Conservation (phyloP, 192 early-diverging fungal genomes). For the Rhizoclosmatium globosum region DNA sequence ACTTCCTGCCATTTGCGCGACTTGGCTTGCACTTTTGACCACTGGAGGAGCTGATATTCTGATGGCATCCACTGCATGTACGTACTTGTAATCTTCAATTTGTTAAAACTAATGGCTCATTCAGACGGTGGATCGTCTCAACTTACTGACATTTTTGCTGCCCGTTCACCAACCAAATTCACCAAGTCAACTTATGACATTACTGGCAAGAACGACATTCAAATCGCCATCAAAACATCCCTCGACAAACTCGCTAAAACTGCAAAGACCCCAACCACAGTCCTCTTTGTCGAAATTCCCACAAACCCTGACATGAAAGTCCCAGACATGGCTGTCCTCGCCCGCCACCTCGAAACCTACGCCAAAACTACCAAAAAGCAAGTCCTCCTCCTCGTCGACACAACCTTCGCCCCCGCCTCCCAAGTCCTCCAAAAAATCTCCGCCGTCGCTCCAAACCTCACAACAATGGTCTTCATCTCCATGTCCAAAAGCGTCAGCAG, state of each 20-base stretch:
- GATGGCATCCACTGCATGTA: background rate
- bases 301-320: conserved; percentile 16
- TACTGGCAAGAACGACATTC: conserved; percentile 14
- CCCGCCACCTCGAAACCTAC: background rate
- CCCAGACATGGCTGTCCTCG: background rate
- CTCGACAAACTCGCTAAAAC: background rate
- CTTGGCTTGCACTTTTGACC: background rate
- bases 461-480: conserved; percentile 1
- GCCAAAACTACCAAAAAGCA: background rate
- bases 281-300: conserved; percentile 12
- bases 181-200: conserved; percentile 5
- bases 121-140: conserved; percentile 4
- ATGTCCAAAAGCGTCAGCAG: background rate
- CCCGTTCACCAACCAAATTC: background rate
- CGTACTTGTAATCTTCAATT: no score
- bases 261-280: conserved; percentile 6
- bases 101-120: no score
- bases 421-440: conserved; percentile 4
- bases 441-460: background rate
- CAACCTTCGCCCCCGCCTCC: conserved; percentile 9
- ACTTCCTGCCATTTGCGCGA: background rate
- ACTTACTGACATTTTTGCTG: conserved; percentile 6
- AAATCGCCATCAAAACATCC: background rate
- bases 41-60: conserved; percentile 7
- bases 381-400: conserved; percentile 4